These are phyloP conservation scores for Vaccinium macrocarpon DNA, from an alignment of 148 eudicot species.

Conservation along the genomic window DNA sequence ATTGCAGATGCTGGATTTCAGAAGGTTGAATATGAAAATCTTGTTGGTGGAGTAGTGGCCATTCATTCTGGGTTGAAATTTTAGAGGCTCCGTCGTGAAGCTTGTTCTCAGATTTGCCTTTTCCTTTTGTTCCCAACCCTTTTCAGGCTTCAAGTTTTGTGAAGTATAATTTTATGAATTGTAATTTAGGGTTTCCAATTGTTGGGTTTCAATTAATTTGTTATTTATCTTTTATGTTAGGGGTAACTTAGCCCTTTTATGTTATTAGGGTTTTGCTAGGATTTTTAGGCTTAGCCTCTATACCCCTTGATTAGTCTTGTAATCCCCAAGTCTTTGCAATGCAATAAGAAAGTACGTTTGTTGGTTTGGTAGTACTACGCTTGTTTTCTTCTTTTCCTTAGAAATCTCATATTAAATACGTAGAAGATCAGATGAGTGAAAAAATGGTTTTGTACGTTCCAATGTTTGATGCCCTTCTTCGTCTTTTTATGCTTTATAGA, in stretches of 20 bases:
- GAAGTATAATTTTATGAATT: too few species aligned
- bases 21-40: slow-evolving; percentile 89
- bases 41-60: slow-evolving; percentile 90
- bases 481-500: not conserved
- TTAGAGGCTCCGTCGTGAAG: slow-evolving; percentile 28
- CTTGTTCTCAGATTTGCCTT: not conserved
- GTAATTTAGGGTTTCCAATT: too few species aligned
- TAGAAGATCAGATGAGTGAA: not conserved
- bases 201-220: too few species aligned
- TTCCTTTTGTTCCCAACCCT: not conserved
- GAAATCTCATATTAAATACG: not conserved
- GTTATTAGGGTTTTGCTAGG: too few species aligned
- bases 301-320: too few species aligned
- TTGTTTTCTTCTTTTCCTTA: too few species aligned
- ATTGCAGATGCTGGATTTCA: slow-evolving; percentile 92
- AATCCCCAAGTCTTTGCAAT: too few species aligned
- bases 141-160: not conserved
- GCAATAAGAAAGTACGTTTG: too few species aligned
- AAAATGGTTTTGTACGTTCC: not conserved
- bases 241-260: too few species aligned
- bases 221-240: too few species aligned
- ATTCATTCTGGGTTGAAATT: slow-evolving; percentile 83
- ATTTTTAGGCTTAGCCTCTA: too few species aligned
- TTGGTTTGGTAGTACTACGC: too few species aligned
- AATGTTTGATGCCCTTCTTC: not conserved